These are phyloP conservation scores for Alternaria dauci DNA, from an alignment of 2,329 filamentous ascomycete genomes.

Conservation along the genomic window DNA sequence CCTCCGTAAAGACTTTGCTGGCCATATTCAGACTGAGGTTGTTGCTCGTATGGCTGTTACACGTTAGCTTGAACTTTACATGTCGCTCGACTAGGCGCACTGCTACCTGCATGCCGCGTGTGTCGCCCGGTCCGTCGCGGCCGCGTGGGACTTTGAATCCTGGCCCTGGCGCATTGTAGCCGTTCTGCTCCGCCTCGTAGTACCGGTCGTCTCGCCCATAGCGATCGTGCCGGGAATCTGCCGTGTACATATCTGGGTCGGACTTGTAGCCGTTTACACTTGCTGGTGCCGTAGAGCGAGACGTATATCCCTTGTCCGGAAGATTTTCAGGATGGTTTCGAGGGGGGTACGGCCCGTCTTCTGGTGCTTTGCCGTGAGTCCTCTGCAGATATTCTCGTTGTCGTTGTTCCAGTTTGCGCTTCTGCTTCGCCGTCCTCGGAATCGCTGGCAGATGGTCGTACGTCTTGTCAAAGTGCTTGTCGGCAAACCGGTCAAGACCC, in stretches of 20 bases:
- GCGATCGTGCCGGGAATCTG: slow-evolving; percentile 22
- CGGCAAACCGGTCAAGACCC: slow-evolving; percentile 40
- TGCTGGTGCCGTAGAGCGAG: slow-evolving; percentile 2
- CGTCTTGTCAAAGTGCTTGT: slow-evolving; percentile 43
- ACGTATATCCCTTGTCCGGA: slow-evolving; percentile 18
- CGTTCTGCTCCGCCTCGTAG: slow-evolving; percentile 26
- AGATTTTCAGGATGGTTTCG: neutral
- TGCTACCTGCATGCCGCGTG: slow-evolving; percentile 25
- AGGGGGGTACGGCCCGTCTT: slow-evolving; percentile 4
- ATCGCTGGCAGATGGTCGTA: slow-evolving; percentile 30
- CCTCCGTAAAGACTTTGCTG: slow-evolving; percentile 6
- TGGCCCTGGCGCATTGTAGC: slow-evolving; percentile 25
- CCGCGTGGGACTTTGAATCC: slow-evolving; percentile 25
- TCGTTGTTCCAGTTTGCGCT: slow-evolving; percentile 19
- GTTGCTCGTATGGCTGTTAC: slow-evolving; percentile 8
- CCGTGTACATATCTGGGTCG: slow-evolving; percentile 30
- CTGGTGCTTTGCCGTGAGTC: neutral
- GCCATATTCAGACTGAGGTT: slow-evolving; percentile 9
- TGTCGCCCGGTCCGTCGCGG: slow-evolving; percentile 16
- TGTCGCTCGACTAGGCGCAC: slow-evolving; percentile 19
- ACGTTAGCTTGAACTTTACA: slow-evolving; percentile 5
- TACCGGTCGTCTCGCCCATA: slow-evolving; percentile 22
- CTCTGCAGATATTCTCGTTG: slow-evolving; percentile 1
- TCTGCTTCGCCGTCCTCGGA: slow-evolving; percentile 15
- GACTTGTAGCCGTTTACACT: slow-evolving; percentile 5